Conservation (phyloP, 2,329 filamentous ascomycete species). For the Arachnopeziza araneosa region DNA sequence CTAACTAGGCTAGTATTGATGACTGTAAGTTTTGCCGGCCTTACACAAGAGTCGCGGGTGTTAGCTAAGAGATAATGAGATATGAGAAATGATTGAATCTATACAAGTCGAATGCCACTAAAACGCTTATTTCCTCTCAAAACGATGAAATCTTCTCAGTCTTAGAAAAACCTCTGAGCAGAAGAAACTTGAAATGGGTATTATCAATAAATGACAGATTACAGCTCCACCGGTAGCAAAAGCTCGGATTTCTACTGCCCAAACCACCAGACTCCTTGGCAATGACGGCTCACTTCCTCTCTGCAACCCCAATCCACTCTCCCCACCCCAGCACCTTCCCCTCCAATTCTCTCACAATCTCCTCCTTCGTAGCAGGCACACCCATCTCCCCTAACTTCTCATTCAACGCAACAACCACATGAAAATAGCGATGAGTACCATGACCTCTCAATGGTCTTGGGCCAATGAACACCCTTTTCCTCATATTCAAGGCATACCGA, state of each 20-base stretch:
- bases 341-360: constrained; percentile 26
- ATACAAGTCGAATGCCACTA: too few species aligned
- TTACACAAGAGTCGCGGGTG: background rate
- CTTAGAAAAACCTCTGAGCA: too few species aligned
- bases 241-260: too few species aligned
- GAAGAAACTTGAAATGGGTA: too few species aligned
- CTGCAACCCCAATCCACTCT: constrained; percentile 30
- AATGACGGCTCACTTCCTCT: constrained; percentile 11
- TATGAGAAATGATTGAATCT: background rate
- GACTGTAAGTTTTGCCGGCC: background rate
- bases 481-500: constrained; percentile 27
- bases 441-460: constrained; percentile 29
- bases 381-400: constrained; percentile 19
- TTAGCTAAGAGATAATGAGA: background rate
- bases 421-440: constrained; percentile 31
- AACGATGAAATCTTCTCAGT: too few species aligned
- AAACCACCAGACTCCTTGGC: too few species aligned
- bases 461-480: constrained; percentile 23
- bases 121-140: too few species aligned
- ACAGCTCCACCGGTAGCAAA: too few species aligned
- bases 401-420: constrained; percentile 29
- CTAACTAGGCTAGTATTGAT: background rate
- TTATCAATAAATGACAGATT: too few species aligned
- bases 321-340: constrained; percentile 31
- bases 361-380: constrained; percentile 17